These are phyloP conservation scores for Penicillium turbatum DNA, from an alignment of 495 filamentous ascomycete species.

Conservation along the genomic window DNA sequence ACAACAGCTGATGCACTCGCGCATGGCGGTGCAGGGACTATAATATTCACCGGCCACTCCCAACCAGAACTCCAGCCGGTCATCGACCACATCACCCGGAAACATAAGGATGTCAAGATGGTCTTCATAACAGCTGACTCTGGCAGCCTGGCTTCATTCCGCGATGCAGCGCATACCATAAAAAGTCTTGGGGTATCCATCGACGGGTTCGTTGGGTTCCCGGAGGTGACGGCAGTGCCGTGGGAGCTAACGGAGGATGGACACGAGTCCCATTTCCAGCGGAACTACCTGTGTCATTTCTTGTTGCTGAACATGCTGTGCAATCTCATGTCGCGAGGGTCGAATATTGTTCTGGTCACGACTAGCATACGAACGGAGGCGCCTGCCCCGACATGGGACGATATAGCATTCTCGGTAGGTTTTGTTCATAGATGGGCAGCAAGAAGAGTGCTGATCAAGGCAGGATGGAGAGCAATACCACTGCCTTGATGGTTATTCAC, in stretches of 20 bases:
- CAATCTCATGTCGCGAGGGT: conserved; percentile 3
- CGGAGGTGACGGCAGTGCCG: conserved; percentile 16
- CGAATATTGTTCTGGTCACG: conserved; percentile 19
- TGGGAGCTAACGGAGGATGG: conserved; percentile 20
- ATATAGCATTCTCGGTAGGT: conserved; percentile 22
- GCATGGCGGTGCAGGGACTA: conserved; percentile 32
- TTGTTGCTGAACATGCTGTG: conserved; percentile 19
- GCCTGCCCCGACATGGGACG: conserved; percentile 16
- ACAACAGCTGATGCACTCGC: conserved; percentile 21
- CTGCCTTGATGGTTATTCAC: conserved; percentile 22
- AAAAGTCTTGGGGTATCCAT: conserved; percentile 14
- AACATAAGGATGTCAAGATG: conserved; percentile 16
- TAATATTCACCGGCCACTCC: conserved; percentile 44
- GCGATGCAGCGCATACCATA: conserved; percentile 13
- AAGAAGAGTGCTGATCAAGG: background rate
- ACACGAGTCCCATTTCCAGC: conserved; percentile 24
- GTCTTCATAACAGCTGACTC: conserved; percentile 20
- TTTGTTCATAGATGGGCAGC: background rate
- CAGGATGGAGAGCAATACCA: conserved; percentile 23
- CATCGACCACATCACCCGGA: conserved; percentile 35
- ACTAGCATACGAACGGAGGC: conserved; percentile 22
- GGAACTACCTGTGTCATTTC: conserved; percentile 25
- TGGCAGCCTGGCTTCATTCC: conserved; percentile 13
- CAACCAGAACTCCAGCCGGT: conserved; percentile 34
- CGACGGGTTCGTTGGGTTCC: conserved; percentile 23